Conservation (phyloP, 192 early-diverging fungal species). For the Umbelopsis vinacea region DNA sequence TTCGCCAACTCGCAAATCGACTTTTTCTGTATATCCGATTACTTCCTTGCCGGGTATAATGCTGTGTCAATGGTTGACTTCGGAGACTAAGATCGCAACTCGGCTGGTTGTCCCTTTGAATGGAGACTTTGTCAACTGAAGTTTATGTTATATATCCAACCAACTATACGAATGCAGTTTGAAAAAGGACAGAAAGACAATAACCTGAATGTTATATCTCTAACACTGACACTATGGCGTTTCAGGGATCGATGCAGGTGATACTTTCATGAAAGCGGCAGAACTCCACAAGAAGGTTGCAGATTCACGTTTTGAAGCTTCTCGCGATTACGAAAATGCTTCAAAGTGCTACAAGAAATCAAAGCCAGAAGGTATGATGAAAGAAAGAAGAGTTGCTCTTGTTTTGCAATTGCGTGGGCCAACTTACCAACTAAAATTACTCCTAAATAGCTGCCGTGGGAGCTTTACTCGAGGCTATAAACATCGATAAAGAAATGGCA, state of each 20-base stretch:
- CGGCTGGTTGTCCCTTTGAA: too few relatives aligned
- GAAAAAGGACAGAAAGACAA: too few relatives aligned
- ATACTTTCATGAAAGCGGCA: conserved; percentile 87
- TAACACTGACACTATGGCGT: neutral
- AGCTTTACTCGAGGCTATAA: conserved; percentile 77
- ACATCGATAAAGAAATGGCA: conserved; percentile 90
- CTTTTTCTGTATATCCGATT: neutral
- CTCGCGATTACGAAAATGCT: conserved; percentile 82
- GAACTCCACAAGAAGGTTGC: conserved; percentile 70
- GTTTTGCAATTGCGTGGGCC: too few relatives aligned
- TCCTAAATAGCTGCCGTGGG: conserved; percentile 57
- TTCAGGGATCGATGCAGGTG: conserved; percentile 91
- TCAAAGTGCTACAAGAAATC: conserved; percentile 90
- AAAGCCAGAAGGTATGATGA: conserved; percentile 65
- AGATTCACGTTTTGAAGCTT: conserved; percentile 86
- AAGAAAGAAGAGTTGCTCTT: too few relatives aligned
- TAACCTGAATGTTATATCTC: neutral
- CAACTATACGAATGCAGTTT: too few relatives aligned
- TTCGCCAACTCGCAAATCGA: neutral
- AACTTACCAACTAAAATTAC: neutral
- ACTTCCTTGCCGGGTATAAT: neutral
- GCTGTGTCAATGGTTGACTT: neutral
- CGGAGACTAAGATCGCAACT: conserved; percentile 4
- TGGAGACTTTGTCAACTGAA: too few relatives aligned
- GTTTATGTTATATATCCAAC: too few relatives aligned